Percentiles rank a stretch among this genome's conserved stretches.
Evolutionary conservation across 2,329 filamentous ascomycete genomes (phyloP).

Genomic region (Xenoacremonium recifei): DNA sequence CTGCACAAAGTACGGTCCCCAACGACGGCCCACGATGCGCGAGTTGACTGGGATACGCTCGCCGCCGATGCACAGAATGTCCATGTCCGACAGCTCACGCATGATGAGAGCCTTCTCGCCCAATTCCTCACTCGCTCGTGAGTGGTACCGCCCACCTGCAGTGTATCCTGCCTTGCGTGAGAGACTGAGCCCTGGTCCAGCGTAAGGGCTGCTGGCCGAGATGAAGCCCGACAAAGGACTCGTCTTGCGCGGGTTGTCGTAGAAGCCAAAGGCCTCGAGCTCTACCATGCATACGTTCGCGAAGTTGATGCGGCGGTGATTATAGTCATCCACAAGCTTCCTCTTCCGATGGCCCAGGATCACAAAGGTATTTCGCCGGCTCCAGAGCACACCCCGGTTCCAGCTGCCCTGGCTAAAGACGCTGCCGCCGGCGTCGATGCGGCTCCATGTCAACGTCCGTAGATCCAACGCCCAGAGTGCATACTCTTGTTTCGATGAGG

Average conservation of each 20-base stretch:
- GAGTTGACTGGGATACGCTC: constrained; percentile 95
- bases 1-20: constrained; percentile 96
- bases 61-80: constrained; percentile 86
- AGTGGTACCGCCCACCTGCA: constrained; percentile 74
- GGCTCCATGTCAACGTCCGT: constrained; percentile 84
- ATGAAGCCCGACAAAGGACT: constrained; percentile 78
- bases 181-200: constrained; percentile 53
- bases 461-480: constrained; percentile 94
- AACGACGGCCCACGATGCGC: constrained; percentile 78
- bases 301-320: constrained; percentile 96
- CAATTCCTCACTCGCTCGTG: constrained; percentile 77
- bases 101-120: constrained; percentile 77
- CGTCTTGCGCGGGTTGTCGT: constrained; percentile 85
- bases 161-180: constrained; percentile 62
- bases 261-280: constrained; percentile 93
- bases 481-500: constrained; percentile 97
- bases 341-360: constrained; percentile 92
- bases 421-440: constrained; percentile 90
- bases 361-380: constrained; percentile 89
- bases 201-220: constrained; percentile 75
- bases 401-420: constrained; percentile 97
- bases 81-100: constrained; percentile 93
- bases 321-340: constrained; percentile 95
- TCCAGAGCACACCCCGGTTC: constrained; percentile 95
- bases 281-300: constrained; percentile 96